Evolutionary conservation across 441 rosid genomes (phyloP), one percentile per base, ranked within the genome.

Genomic region (Breynia disticha): DNA sequence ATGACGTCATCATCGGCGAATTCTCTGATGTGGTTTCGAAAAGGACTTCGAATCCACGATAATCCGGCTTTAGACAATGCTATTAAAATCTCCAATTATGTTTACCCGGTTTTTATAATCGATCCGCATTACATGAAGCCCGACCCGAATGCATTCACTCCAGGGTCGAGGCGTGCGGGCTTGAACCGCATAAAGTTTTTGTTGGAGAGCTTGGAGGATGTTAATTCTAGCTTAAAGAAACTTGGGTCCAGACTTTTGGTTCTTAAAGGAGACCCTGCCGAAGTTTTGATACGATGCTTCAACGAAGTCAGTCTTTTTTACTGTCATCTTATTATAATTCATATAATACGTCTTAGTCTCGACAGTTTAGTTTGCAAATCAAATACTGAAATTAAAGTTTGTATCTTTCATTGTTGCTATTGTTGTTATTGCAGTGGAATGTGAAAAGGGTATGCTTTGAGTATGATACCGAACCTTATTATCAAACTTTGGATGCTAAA

Each of bases 121-220:
- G 98, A 91, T 74, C 95, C 94, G 52, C 91, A 76, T 67, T 91
- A 81, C 73, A 88, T 86, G 98, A 66, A 78, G 19, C 84, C 87
- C 3, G 95, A 83, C 65, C 82, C 79, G 0, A 68, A 50, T 9
- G 86, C 96, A 0, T 75, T 67, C 65, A 83, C 98, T 20, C 86
- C 86, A 19, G 98, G 96, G 44, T 87, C 96, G 19, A 52, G 75
- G 10, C 83, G 65, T 22, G 79, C 98, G 0, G 96, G 95, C 7
- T 64, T 88, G 20, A 91, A 82, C 70, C 80, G 98, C 51, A 91
- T 91, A 56, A 81, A 79, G 59, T 91, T 91, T 80, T 64, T 91
- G 72, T 66, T 91, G n/a, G 96, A 87, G 73, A 83, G 89, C 50
- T 84, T 91, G n/a, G 73, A 18, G 38, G 96, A 91, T 72, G 91